Evolutionary conservation across 2,329 filamentous ascomycete genomes (phyloP).

Genomic region (Verticillium albo-atrum): DNA sequence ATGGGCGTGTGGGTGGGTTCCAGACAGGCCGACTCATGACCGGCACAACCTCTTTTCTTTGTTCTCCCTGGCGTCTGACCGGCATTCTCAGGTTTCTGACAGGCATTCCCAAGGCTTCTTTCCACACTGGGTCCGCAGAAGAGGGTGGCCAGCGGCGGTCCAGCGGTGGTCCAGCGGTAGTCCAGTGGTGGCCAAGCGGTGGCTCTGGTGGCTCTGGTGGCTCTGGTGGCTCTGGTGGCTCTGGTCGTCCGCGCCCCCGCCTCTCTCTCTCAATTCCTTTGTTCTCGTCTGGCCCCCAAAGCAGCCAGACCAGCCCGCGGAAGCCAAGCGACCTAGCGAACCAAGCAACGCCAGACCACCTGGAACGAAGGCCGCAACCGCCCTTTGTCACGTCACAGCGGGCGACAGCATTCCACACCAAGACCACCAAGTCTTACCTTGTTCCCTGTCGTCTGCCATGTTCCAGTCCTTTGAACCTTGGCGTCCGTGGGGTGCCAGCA

Average conservation of each 20-base stretch:
- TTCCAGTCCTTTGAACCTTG: background rate
- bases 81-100: background rate
- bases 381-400: slow-evolving; percentile 1
- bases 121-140: too few species aligned
- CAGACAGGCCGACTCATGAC: background rate
- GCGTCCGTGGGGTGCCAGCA: background rate
- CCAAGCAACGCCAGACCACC: background rate
- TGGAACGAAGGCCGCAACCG: background rate
- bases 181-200: too few species aligned
- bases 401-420: background rate
- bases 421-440: background rate
- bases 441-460: background rate
- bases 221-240: background rate
- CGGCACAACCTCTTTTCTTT: background rate
- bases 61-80: background rate
- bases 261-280: background rate
- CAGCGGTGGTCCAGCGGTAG: too few species aligned
- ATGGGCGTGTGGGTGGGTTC: background rate
- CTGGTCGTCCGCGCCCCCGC: background rate
- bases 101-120: background rate
- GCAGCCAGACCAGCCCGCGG: background rate
- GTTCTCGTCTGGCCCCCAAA: background rate
- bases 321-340: background rate
- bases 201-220: too few species aligned
- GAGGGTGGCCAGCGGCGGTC: too few species aligned